Conservation (phyloP, 768 basidiomycete genomes). For the Lentinula guzmanii region DNA sequence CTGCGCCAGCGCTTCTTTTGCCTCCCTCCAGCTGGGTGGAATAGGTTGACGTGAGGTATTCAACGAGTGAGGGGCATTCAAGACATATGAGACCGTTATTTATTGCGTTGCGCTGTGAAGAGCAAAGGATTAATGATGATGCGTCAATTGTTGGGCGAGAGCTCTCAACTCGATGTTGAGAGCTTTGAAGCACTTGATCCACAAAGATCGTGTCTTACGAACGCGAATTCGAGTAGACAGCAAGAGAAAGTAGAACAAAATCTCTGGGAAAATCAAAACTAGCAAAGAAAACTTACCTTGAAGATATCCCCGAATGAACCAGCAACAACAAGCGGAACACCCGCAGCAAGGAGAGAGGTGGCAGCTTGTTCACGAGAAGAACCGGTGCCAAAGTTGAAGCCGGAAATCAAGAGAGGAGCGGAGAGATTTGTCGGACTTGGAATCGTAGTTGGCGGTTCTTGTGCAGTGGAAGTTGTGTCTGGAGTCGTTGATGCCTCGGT, state of each 20-base stretch:
- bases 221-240: no score
- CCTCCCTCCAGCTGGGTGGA: conserved; percentile 51
- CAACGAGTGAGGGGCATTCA: conserved; percentile 85
- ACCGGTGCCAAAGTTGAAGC: conserved; percentile 98
- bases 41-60: conserved; percentile 71
- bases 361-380: conserved; percentile 98
- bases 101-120: conserved; percentile 77
- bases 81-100: conserved; percentile 97
- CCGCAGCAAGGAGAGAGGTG: conserved; percentile 92
- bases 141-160: no score
- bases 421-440: conserved; percentile 27
- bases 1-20: conserved; percentile 71
- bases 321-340: conserved; percentile 89
- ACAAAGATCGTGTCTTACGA: no score
- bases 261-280: no score
- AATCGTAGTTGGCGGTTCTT: conserved; percentile 14
- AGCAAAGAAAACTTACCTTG: conserved; percentile 34
- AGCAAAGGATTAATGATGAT: background rate
- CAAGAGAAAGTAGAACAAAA: background rate
- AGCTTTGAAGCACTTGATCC: no score
- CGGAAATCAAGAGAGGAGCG: conserved; percentile 81
- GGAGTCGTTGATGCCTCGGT: conserved; percentile 31
- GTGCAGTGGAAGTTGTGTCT: conserved; percentile 27
- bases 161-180: no score
- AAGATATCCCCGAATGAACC: conserved; percentile 99